These are phyloP conservation scores for Hypoxylon perforatum DNA, from an alignment of 495 filamentous ascomycete species.

Conservation along the genomic window DNA sequence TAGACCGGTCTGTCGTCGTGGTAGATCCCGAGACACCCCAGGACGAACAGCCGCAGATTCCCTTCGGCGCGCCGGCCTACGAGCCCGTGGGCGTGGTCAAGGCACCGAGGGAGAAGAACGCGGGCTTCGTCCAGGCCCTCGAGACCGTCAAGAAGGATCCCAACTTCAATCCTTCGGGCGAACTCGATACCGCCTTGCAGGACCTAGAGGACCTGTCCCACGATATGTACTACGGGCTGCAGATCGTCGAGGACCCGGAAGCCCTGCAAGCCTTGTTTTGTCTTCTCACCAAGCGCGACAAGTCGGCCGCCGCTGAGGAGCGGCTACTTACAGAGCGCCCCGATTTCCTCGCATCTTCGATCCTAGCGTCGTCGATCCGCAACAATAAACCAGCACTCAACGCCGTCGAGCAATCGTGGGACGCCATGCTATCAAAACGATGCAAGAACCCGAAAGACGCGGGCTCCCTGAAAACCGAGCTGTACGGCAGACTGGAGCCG, in stretches of 20 bases:
- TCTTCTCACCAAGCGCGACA: conserved; percentile 45
- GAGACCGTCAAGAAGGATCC: conserved; percentile 54
- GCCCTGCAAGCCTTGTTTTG: conserved; percentile 58
- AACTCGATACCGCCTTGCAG: conserved; percentile 56
- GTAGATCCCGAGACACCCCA: conserved; percentile 52
- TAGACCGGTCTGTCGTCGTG: conserved; percentile 60
- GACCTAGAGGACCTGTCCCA: conserved; percentile 69
- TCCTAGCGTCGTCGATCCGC: conserved; percentile 65
- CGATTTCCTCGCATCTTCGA: conserved; percentile 61
- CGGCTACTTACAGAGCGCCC: conserved; percentile 39
- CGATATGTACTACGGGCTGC: conserved; percentile 76
- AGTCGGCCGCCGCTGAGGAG: conserved; percentile 18
- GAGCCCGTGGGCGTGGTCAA: conserved; percentile 63
- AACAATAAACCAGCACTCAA: conserved; percentile 72
- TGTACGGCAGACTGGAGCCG: conserved; percentile 47
- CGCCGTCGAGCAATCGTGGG: conserved; percentile 57
- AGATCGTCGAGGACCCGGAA: conserved; percentile 63
- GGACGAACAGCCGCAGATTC: conserved; percentile 41
- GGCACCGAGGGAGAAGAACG: conserved; percentile 51
- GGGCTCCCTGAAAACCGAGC: conserved; percentile 34
- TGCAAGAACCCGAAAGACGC: conserved; percentile 30
- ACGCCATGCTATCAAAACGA: conserved; percentile 41
- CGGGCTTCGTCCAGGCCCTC: conserved; percentile 57
- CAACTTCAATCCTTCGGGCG: conserved; percentile 8
- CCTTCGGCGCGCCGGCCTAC: conserved; percentile 57